These are phyloP conservation scores for Marsdenia floribunda DNA, from an alignment of 257 asterid genomes.

Conservation along the genomic window DNA sequence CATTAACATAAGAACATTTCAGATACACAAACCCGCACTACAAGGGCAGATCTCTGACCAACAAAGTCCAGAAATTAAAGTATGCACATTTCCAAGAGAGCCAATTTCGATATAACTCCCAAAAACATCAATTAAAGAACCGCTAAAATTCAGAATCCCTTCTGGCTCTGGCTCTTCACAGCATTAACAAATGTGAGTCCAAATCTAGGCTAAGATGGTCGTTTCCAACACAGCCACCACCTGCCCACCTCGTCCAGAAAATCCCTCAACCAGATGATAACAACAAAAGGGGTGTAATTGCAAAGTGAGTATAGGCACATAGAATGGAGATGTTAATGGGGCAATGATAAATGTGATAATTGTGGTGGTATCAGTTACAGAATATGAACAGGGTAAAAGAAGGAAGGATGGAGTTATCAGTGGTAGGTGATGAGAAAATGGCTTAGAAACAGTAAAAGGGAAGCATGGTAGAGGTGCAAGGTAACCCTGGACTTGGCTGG, in stretches of 20 bases:
- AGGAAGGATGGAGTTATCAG: conserved; percentile 63
- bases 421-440: conserved; percentile 69
- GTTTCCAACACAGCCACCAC: conserved; percentile 19
- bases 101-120: conserved; percentile 16
- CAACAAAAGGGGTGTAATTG: conserved; percentile 41
- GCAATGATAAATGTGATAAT: conserved; percentile 34
- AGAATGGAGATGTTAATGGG: conserved; percentile 32
- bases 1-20: conserved; percentile 26
- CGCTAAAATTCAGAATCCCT: conserved; percentile 20
- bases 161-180: conserved; percentile 20
- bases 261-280: conserved; percentile 35
- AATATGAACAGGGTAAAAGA: conserved; percentile 37
- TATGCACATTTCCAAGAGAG: conserved; percentile 32
- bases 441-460: conserved; percentile 49
- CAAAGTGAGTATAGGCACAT: conserved; percentile 39
- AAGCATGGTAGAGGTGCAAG: conserved; percentile 49
- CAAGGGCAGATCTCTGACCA: conserved; percentile 51
- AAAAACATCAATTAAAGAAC: conserved; percentile 22
- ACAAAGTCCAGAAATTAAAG: conserved; percentile 22
- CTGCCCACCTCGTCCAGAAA: conserved; percentile 20
- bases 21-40: conserved; percentile 16
- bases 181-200: conserved; percentile 35
- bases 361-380: conserved; percentile 43
- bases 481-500: conserved; percentile 34
- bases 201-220: conserved; percentile 29